Evolutionary conservation across 805 yeast genomes (phyloP), one percentile per base, ranked within the genome.

Genomic region (Sugiyamaella smithiae): DNA sequence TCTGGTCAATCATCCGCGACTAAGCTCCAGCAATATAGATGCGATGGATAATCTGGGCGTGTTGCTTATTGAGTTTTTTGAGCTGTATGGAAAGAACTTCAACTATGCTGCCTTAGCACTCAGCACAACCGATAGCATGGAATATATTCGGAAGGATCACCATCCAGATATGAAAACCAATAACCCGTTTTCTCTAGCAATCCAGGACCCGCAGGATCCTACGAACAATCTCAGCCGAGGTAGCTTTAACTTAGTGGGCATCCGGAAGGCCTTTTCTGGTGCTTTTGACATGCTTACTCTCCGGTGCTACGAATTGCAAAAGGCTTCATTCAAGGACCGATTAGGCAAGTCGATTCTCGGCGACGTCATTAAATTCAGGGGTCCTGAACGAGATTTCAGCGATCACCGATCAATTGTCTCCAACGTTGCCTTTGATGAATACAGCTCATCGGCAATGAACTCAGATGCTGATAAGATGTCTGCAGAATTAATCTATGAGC

Each of bases 171-270:
- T 85, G 53, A 72, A 75, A 44, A 69, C 81, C 37, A 47, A 71
- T 5, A 75, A 82, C 47, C 74, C 79, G 31, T 87, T 82, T 62
- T 66, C 85, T 1, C 66, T 89, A 33, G 83, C 88, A 1, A 85
- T 91, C 25, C 91, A 85, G 65, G 98, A 91, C 62, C 98, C 98
- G 1, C 82, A 84, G 43, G 97, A 90, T 60, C 71, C 81, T 1
- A 55, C 70, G n/a, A 91, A 91, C 61, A 91, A 91, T 63, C 84
- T 91, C 42, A 81, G 93, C 40, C 73, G 96, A 57, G 87, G 96
- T 3, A 82, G 95, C 1, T 88, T 81, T 69, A 89, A 89, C 63
- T 70, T 88, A 36, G 68, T 88, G 32, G 87, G 84, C 58, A 76
- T 91, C 49, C 87, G 85, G 61, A 82, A 88, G 57, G 88, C 96